A percentile compares a stretch with the other conserved stretches of the same genome.
These are phyloP conservation scores for Daldinia caldariorum DNA, from an alignment of 495 filamentous ascomycete species.

Conservation along the genomic window DNA sequence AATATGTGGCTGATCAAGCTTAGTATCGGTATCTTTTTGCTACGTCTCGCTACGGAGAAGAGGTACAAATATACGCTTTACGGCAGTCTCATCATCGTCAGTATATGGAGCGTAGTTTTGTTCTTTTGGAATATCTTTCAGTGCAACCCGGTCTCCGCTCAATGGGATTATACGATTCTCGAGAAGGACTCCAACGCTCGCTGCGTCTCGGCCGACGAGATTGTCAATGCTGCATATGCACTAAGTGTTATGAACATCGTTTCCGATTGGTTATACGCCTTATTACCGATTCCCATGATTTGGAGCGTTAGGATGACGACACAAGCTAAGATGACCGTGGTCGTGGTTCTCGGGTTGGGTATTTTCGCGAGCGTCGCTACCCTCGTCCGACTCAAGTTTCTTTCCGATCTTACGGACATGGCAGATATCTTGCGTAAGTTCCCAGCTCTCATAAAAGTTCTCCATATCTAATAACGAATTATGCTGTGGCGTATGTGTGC, in stretches of 20 bases:
- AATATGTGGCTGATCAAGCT: conserved; percentile 60
- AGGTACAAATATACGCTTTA: conserved; percentile 52
- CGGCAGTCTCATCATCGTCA: conserved; percentile 48
- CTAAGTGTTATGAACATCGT: conserved; percentile 54
- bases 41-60: conserved; percentile 50
- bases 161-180: conserved; percentile 56
- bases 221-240: conserved; percentile 53
- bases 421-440: conserved; percentile 51
- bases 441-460: neutral
- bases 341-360: conserved; percentile 51
- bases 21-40: conserved; percentile 56
- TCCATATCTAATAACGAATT: neutral
- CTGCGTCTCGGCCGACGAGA: conserved; percentile 48
- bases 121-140: conserved; percentile 57
- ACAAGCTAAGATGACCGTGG: conserved; percentile 52
- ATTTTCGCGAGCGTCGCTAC: conserved; percentile 57
- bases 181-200: conserved; percentile 33
- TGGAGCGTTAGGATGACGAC: conserved; percentile 54
- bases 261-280: conserved; percentile 55
- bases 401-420: conserved; percentile 49
- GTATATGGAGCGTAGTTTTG: conserved; percentile 50
- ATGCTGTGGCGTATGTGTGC: neutral
- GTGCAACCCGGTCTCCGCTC: conserved; percentile 49
- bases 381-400: conserved; percentile 51
- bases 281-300: conserved; percentile 57